Evolutionary conservation across 2,329 filamentous ascomycete genomes (phyloP).

Genomic region (Colletotrichum filicis): DNA sequence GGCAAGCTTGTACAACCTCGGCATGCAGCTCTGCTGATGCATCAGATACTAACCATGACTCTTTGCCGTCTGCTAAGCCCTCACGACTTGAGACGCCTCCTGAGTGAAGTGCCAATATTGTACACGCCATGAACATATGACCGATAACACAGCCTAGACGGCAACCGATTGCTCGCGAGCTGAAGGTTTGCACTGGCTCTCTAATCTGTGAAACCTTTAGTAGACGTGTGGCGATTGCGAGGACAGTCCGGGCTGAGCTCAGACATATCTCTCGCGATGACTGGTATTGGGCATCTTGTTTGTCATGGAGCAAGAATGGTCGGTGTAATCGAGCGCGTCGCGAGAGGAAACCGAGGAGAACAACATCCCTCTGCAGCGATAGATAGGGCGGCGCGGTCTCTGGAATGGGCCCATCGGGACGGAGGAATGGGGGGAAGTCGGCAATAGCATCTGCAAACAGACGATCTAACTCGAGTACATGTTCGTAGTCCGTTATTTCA

Average conservation of each 20-base stretch:
- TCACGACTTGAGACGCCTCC: slow-evolving; percentile 14
- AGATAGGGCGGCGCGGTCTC: slow-evolving; percentile 29
- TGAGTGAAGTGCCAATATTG: slow-evolving; percentile 37
- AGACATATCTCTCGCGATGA: slow-evolving; percentile 37
- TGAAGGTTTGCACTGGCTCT: not conserved
- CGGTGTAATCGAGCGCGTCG: slow-evolving; percentile 41
- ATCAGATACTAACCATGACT: not conserved
- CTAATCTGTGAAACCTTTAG: slow-evolving; percentile 25
- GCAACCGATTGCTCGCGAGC: not conserved
- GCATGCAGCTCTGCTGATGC: slow-evolving; percentile 15
- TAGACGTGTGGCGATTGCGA: slow-evolving; percentile 37
- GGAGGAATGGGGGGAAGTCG: slow-evolving; percentile 37
- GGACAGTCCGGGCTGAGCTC: slow-evolving; percentile 39
- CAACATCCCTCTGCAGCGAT: slow-evolving; percentile 37
- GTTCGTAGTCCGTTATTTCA: slow-evolving; percentile 46
- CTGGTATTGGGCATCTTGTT: slow-evolving; percentile 7
- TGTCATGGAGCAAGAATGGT: slow-evolving; percentile 40
- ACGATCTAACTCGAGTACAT: slow-evolving; percentile 46
- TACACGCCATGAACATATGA: slow-evolving; percentile 39
- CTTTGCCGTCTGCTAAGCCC: not conserved
- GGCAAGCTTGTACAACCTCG: slow-evolving; percentile 36
- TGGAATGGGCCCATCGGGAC: slow-evolving; percentile 30
- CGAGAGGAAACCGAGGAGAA: slow-evolving; percentile 39
- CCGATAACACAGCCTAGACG: slow-evolving; percentile 39
- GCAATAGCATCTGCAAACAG: slow-evolving; percentile 38